Base-by-base conservation (phyloP, 2,329 filamentous ascomycete species). In the Aspergillaceae sp. region DNA sequence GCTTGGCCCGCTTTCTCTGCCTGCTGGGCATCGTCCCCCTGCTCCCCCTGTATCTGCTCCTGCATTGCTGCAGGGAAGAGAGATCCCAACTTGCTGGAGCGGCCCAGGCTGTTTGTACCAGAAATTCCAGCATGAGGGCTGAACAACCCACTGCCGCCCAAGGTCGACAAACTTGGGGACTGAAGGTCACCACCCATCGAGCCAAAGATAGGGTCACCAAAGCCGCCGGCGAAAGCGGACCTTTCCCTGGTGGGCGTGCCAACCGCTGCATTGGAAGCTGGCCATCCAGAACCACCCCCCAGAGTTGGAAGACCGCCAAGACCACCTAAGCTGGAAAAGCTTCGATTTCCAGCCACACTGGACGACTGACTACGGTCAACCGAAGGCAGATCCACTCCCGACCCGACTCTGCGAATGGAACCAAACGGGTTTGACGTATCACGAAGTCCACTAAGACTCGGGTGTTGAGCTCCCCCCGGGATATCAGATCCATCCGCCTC, bases 361-460 rank as follows among this genome's bases (percentile, higher is more conserved):
- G 90, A 95, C 0, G 87, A 95, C 65, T 95, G 89, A 63, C 90
- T 96, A 19, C 91, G 84, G 62, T 97, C 91, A 55, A 89, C 87
- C 4, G 84, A 82, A 47, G 74, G 71, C 34, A 71, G 64, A 52
- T 78, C 77, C 50, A 79, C 77, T 47, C 67, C 72, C 55, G 70
- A 72, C 54, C 59, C 76, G 66, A 75, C 83, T 11, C 75, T 62
- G 47, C 74, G 51, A 74, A 77, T 52, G 67, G 72, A 53, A 44
- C 78, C 78, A 58, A 86, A 86, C 9, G 60, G 71, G 50, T 56
- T 70, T 53, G 61, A 55, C 41, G 77, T 70, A 60, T 78, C 72
- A 10, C 72, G 69, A 43, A 81, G 71, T 34, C 74, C 74, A 45
- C 72, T 74, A 45, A 80, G 65, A 8, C 74, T 74, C 38, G 74